These are phyloP conservation scores for Stramenopiles sp. DNA, from an alignment of 352 stramenopile genomes.

Conservation along the genomic window DNA sequence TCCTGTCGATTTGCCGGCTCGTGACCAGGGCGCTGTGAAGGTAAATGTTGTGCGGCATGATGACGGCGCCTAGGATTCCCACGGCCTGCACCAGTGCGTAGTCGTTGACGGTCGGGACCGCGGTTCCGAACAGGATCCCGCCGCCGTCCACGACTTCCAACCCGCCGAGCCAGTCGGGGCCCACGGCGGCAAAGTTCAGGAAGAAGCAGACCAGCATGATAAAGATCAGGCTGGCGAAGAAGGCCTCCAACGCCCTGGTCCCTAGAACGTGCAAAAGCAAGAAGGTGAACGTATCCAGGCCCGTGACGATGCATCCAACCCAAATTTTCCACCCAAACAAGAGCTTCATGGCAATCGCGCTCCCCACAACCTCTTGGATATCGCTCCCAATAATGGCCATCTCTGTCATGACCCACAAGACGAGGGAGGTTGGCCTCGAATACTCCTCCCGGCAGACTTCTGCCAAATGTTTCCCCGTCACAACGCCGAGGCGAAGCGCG, in stretches of 20 bases:
- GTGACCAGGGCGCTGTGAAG: slow-evolving; percentile 70
- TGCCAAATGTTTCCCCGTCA: slow-evolving; percentile 68
- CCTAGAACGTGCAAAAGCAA: slow-evolving; percentile 68
- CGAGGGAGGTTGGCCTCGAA: slow-evolving; percentile 40
- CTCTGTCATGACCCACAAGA: slow-evolving; percentile 73
- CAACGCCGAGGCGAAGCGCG: slow-evolving; percentile 65
- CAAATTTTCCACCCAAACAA: slow-evolving; percentile 65
- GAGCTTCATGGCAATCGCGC: slow-evolving; percentile 66
- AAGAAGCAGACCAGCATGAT: slow-evolving; percentile 81
- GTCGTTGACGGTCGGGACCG: slow-evolving; percentile 34
- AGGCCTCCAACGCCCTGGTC: slow-evolving; percentile 69
- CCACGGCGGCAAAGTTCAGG: slow-evolving; percentile 59
- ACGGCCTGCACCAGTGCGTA: slow-evolving; percentile 58
- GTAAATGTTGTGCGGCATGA: slow-evolving; percentile 92
- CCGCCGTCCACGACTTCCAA: slow-evolving; percentile 30
- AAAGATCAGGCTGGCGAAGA: slow-evolving; percentile 69
- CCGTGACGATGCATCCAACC: slow-evolving; percentile 53
- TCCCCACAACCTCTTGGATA: slow-evolving; percentile 71
- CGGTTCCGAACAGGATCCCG: slow-evolving; percentile 39
- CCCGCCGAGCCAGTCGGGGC: slow-evolving; percentile 27
- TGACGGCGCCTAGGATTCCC: slow-evolving; percentile 73
- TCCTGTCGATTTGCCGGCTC: slow-evolving; percentile 17
- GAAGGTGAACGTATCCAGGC: slow-evolving; percentile 65
- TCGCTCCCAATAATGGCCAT: slow-evolving; percentile 71
- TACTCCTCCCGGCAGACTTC: slow-evolving; percentile 57